Evolutionary conservation across 2,329 filamentous ascomycete species (phyloP).

Genomic region (Aspergillus caelatus): DNA sequence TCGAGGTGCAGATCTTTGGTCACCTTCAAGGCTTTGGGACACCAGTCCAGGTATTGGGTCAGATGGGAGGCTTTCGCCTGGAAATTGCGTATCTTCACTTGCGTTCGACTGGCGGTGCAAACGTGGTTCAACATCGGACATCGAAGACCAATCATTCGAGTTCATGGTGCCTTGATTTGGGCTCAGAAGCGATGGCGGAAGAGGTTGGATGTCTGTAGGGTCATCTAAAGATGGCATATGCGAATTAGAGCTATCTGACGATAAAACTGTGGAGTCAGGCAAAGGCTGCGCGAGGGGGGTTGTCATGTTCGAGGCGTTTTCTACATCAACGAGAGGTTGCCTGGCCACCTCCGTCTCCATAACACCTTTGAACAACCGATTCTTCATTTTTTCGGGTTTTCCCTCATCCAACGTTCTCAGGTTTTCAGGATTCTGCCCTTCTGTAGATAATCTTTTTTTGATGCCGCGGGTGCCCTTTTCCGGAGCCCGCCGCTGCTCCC

Average conservation of each 20-base stretch:
- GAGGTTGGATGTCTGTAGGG: constrained; percentile 41
- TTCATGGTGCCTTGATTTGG: constrained; percentile 35
- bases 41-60: constrained; percentile 27
- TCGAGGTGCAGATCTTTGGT: constrained; percentile 45
- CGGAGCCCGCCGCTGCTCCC: constrained; percentile 30
- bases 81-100: constrained; percentile 26
- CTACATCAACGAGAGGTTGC: constrained; percentile 38
- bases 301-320: constrained; percentile 59
- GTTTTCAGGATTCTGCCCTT: constrained; percentile 31
- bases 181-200: constrained; percentile 48
- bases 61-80: constrained; percentile 25
- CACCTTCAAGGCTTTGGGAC: constrained; percentile 25
- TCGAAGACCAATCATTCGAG: constrained; percentile 33
- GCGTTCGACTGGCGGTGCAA: constrained; percentile 27
- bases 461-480: constrained; percentile 25
- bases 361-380: constrained; percentile 47
- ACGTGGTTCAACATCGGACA: constrained; percentile 30
- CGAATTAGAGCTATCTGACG: constrained; percentile 31
- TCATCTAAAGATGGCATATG: constrained; percentile 36
- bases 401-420: constrained; percentile 32
- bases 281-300: constrained; percentile 58
- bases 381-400: constrained; percentile 44
- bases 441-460: constrained; percentile 33
- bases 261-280: constrained; percentile 43
- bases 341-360: constrained; percentile 40